Percentiles rank a stretch among this genome's conserved stretches.
Evolutionary conservation across 2,329 filamentous ascomycete species (phyloP).

Genomic region (Diaporthe sp.): DNA sequence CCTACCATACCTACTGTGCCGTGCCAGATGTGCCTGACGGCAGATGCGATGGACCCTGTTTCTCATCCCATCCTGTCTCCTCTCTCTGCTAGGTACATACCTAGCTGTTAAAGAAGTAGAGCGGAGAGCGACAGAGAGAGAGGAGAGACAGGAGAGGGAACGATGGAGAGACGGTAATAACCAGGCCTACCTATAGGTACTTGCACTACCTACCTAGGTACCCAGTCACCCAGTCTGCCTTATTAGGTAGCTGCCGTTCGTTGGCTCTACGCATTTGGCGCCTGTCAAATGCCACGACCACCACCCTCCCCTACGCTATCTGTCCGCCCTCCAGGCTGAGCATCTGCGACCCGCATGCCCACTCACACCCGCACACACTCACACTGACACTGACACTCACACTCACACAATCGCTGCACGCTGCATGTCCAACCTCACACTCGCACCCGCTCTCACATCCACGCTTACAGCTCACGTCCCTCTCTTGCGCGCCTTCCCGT

Average conservation of each 20-base stretch:
- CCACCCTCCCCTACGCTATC: slow-evolving; percentile 9
- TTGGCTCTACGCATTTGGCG: slow-evolving; percentile 33
- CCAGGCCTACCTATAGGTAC: background rate
- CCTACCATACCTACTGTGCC: background rate
- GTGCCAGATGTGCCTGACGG: background rate
- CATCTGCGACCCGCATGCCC: slow-evolving; percentile 27
- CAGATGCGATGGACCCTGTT: slow-evolving; percentile 20
- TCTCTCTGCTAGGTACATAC: background rate
- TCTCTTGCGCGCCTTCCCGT: slow-evolving; percentile 4
- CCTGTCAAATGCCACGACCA: slow-evolving; percentile 41
- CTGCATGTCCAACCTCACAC: slow-evolving; percentile 8
- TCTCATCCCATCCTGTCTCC: background rate
- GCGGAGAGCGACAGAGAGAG: background rate
- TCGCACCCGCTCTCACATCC: slow-evolving; percentile 13
- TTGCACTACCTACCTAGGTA: too few species aligned
- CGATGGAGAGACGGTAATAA: background rate
- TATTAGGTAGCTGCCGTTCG: slow-evolving; percentile 18
- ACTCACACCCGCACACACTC: slow-evolving; percentile 6
- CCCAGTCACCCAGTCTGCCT: background rate
- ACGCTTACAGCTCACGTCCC: slow-evolving; percentile 2
- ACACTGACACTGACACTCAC: background rate
- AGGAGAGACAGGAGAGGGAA: background rate
- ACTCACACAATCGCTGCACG: background rate
- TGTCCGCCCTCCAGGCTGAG: slow-evolving; percentile 22
- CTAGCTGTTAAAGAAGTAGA: background rate